Conservation (phyloP, 805 yeast species). For the Teunomyces funiuensis region DNA sequence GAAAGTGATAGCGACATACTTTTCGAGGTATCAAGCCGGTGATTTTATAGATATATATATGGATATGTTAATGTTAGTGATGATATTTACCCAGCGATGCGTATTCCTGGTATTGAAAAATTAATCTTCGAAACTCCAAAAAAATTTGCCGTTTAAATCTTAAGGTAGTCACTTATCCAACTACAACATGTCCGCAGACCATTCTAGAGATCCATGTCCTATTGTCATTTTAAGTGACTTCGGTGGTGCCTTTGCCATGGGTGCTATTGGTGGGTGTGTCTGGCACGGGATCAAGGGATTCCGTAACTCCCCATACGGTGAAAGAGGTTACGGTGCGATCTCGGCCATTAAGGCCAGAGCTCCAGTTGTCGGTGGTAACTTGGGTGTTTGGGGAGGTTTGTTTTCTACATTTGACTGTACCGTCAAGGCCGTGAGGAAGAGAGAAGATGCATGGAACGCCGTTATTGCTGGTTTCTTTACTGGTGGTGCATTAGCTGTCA, state of each 20-base stretch:
- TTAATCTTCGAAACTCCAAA: slow-evolving; percentile 5
- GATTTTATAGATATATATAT: background rate
- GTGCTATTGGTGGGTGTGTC: slow-evolving; percentile 96
- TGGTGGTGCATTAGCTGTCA: slow-evolving; percentile 95
- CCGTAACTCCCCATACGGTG: slow-evolving; percentile 97
- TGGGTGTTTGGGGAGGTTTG: slow-evolving; percentile 99
- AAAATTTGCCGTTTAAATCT: slow-evolving; percentile 3
- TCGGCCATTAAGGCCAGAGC: slow-evolving; percentile 94
- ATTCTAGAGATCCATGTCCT: slow-evolving; percentile 99
- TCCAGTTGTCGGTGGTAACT: slow-evolving; percentile 98
- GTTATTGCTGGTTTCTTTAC: slow-evolving; percentile 97
- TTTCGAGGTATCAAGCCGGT: slow-evolving; percentile 6
- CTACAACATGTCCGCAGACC: slow-evolving; percentile 80
- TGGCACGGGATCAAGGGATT: slow-evolving; percentile 99
- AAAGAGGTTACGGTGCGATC: slow-evolving; percentile 85
- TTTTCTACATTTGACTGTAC: slow-evolving; percentile 95
- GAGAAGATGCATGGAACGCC: slow-evolving; percentile 99
- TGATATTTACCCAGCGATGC: background rate
- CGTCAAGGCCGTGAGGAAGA: slow-evolving; percentile 90
- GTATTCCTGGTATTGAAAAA: slow-evolving; percentile 9
- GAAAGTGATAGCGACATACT: slow-evolving; percentile 12
- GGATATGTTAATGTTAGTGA: background rate
- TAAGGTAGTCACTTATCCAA: slow-evolving; percentile 1
- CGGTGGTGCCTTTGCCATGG: slow-evolving; percentile 99
- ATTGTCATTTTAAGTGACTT: slow-evolving; percentile 93